Conservation (phyloP, 306 rosid genomes). For the Vigna mungo region DNA sequence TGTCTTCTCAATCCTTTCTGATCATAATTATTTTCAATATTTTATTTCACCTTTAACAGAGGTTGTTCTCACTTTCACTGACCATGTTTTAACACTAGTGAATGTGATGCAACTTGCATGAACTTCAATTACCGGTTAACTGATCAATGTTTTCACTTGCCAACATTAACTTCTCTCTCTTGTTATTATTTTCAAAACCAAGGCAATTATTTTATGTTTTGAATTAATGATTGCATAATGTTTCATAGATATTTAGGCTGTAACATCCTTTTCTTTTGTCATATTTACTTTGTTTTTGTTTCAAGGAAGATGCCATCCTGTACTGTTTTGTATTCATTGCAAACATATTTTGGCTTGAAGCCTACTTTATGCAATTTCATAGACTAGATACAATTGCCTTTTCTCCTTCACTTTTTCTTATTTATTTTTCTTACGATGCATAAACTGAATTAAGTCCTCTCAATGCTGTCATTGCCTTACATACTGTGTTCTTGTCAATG, state of each 20-base stretch:
- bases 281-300: slow-evolving; percentile 31
- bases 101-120: slow-evolving; percentile 43
- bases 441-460: slow-evolving; percentile 35
- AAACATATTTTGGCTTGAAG: neutral
- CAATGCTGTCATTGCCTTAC: slow-evolving; percentile 34
- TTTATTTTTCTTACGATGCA: neutral
- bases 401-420: slow-evolving; percentile 1
- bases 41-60: slow-evolving; percentile 44
- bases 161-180: slow-evolving; percentile 26
- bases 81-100: slow-evolving; percentile 32
- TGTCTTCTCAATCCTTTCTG: slow-evolving; percentile 49
- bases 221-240: slow-evolving; percentile 4
- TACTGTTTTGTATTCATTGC: neutral
- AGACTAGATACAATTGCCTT: neutral
- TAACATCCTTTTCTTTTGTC: slow-evolving; percentile 34
- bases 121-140: slow-evolving; percentile 32
- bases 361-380: slow-evolving; percentile 17
- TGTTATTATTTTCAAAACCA: neutral
- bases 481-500: slow-evolving; percentile 12
- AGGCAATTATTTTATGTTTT: neutral
- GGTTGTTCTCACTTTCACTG: slow-evolving; percentile 47
- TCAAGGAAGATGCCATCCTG: slow-evolving; percentile 3
- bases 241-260: slow-evolving; percentile 25
- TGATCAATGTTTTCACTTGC: slow-evolving; percentile 20
- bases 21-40: slow-evolving; percentile 34